Evolutionary conservation across 1,284 basidiomycete genomes (phyloP).

Genomic region (Mycena sp.): DNA sequence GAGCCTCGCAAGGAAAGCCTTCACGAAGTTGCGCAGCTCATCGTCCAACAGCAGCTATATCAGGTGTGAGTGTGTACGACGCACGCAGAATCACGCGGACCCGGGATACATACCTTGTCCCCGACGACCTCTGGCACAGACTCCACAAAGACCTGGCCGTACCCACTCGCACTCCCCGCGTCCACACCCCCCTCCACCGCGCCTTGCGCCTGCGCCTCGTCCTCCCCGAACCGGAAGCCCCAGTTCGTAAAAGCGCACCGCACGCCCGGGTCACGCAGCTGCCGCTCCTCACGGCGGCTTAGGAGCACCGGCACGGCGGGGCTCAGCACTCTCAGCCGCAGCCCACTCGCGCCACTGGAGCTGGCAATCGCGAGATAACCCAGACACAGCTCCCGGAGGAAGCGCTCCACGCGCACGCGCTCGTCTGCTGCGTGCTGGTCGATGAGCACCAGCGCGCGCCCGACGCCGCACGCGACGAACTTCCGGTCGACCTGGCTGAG

Average conservation of each 20-base stretch:
- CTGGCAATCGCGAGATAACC: slow-evolving; percentile 61
- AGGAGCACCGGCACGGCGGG: slow-evolving; percentile 70
- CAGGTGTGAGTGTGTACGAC: no score
- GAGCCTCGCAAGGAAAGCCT: slow-evolving; percentile 64
- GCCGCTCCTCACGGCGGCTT: slow-evolving; percentile 65
- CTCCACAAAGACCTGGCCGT: slow-evolving; percentile 66
- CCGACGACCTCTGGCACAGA: slow-evolving; percentile 71
- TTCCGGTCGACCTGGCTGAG: slow-evolving; percentile 90
- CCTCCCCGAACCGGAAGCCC: slow-evolving; percentile 72
- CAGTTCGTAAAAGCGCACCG: slow-evolving; percentile 68
- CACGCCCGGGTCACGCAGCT: slow-evolving; percentile 53
- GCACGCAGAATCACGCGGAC: no score
- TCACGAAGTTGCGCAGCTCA: slow-evolving; percentile 74
- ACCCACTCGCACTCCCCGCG: slow-evolving; percentile 47
- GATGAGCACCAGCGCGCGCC: slow-evolving; percentile 69
- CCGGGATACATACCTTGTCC: slow-evolving; percentile 64
- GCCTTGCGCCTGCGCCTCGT: neutral
- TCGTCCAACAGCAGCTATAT: slow-evolving; percentile 67
- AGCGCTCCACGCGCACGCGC: slow-evolving; percentile 87
- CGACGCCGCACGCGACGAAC: slow-evolving; percentile 80
- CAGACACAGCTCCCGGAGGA: slow-evolving; percentile 74
- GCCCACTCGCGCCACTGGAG: slow-evolving; percentile 33
- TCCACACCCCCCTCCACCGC: slow-evolving; percentile 37
- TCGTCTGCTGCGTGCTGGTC: slow-evolving; percentile 98
- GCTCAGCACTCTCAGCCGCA: slow-evolving; percentile 47